phyloP scores from a whole-genome alignment of 2,329 filamentous ascomycete genomes.

The Alternaria ventricosa region DNA sequence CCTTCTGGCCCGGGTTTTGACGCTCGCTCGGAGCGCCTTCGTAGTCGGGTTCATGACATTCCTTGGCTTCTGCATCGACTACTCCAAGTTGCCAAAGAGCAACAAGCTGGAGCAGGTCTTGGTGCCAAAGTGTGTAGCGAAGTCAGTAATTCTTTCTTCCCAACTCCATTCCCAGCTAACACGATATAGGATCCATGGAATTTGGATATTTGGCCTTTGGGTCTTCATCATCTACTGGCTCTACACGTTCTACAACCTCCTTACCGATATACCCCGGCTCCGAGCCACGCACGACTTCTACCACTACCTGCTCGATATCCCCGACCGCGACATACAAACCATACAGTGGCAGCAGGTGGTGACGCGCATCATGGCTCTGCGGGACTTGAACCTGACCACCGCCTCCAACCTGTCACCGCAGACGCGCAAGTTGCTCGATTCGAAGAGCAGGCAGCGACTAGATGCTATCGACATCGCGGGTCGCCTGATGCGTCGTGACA shows the following conservation, averaged over 20 bases:
- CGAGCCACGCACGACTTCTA: conserved; percentile 86
- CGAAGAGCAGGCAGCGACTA: conserved; percentile 89
- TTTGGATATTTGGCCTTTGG: conserved; percentile 82
- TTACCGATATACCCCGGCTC: conserved; percentile 75
- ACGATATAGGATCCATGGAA: conserved; percentile 69
- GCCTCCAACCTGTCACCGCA: conserved; percentile 65
- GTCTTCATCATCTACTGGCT: conserved; percentile 86
- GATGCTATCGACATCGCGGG: conserved; percentile 98
- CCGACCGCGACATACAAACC: conserved; percentile 87
- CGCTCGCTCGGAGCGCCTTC: conserved; percentile 81
- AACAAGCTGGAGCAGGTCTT: conserved; percentile 67
- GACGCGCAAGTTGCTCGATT: conserved; percentile 71
- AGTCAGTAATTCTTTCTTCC: conserved; percentile 24
- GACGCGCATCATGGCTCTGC: conserved; percentile 79
- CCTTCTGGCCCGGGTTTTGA: conserved; percentile 72
- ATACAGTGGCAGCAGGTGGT: conserved; percentile 94
- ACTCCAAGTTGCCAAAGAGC: conserved; percentile 71
- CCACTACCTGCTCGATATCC: conserved; percentile 79
- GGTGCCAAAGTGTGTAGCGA: conserved; percentile 74
- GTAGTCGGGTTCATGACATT: conserved; percentile 84
- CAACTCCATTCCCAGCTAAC: not conserved
- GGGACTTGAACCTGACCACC: conserved; percentile 89
- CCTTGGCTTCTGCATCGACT: conserved; percentile 85
- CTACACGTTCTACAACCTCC: conserved; percentile 76
- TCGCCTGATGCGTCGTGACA: conserved; percentile 92